Evolutionary conservation across 176 grass and related monocot genomes (phyloP).

Genomic region (Zizania latifolia): DNA sequence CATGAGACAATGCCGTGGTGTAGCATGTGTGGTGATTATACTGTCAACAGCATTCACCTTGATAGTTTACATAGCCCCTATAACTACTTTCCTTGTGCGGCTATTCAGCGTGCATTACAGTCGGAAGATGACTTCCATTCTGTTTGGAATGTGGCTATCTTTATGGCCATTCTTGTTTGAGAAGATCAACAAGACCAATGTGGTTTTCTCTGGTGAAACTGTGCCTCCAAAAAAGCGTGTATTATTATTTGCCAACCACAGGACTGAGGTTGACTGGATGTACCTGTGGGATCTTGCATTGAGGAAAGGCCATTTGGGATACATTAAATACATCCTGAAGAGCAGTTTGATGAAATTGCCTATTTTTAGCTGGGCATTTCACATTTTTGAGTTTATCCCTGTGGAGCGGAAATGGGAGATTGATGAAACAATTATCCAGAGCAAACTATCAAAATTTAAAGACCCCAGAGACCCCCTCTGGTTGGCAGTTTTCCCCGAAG

Average conservation of each 20-base stretch:
- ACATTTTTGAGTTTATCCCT: slow-evolving; percentile 90
- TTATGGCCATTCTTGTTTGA: slow-evolving; percentile 95
- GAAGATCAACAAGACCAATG: slow-evolving; percentile 95
- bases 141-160: slow-evolving; percentile 83
- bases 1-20: slow-evolving; percentile 65
- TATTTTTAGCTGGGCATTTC: slow-evolving; percentile 92
- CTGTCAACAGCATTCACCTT: slow-evolving; percentile 74
- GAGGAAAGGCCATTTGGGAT: slow-evolving; percentile 71
- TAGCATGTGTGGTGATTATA: slow-evolving; percentile 60
- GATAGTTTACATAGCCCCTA: slow-evolving; percentile 70
- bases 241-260: slow-evolving; percentile 91
- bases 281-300: slow-evolving; percentile 97
- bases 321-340: slow-evolving; percentile 93
- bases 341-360: slow-evolving; percentile 97
- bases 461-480: slow-evolving; percentile 71
- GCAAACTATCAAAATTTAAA: slow-evolving; percentile 58
- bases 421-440: slow-evolving; percentile 70
- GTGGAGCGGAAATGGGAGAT: slow-evolving; percentile 94
- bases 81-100: slow-evolving; percentile 47
- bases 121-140: slow-evolving; percentile 63
- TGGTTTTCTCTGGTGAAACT: slow-evolving; percentile 80
- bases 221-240: slow-evolving; percentile 57
- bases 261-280: slow-evolving; percentile 99
- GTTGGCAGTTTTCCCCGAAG: slow-evolving; percentile 89
- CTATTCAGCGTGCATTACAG: slow-evolving; percentile 72